phyloP scores from a whole-genome alignment of 306 rosid genomes.

The Pyrus betulifolia region DNA sequence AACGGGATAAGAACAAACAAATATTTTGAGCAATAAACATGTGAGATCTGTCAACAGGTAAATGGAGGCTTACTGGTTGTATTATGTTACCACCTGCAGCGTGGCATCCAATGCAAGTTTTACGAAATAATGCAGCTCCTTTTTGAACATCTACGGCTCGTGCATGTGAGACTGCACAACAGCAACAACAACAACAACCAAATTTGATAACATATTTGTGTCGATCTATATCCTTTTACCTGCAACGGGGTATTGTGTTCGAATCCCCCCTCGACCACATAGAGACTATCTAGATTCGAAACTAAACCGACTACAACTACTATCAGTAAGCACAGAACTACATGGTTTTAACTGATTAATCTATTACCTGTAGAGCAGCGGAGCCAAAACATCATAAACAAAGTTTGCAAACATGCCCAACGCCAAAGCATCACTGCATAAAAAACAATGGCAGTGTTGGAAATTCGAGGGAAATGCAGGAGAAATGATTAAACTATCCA shows the following conservation, averaged over 20 bases:
- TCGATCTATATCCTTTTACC: too few relatives aligned
- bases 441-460: background rate
- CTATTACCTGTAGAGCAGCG: background rate
- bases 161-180: constrained; percentile 38
- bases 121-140: constrained; percentile 64
- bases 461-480: background rate
- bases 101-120: constrained; percentile 86
- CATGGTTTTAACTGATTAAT: background rate
- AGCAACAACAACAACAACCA: background rate
- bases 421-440: background rate
- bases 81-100: constrained; percentile 82
- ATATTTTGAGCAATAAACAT: background rate
- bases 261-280: too few relatives aligned
- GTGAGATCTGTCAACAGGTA: background rate
- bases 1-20: constrained; percentile 2
- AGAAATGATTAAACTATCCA: background rate
- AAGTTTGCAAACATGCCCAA: background rate
- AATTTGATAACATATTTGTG: background rate
- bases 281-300: background rate
- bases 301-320: background rate
- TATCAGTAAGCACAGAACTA: background rate
- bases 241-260: too few relatives aligned
- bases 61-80: constrained; percentile 60
- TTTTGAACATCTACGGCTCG: constrained; percentile 60
- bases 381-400: background rate